These are phyloP conservation scores for Schrenkiella parvula DNA, from an alignment of 345 rosid genomes.

Conservation along the genomic window DNA sequence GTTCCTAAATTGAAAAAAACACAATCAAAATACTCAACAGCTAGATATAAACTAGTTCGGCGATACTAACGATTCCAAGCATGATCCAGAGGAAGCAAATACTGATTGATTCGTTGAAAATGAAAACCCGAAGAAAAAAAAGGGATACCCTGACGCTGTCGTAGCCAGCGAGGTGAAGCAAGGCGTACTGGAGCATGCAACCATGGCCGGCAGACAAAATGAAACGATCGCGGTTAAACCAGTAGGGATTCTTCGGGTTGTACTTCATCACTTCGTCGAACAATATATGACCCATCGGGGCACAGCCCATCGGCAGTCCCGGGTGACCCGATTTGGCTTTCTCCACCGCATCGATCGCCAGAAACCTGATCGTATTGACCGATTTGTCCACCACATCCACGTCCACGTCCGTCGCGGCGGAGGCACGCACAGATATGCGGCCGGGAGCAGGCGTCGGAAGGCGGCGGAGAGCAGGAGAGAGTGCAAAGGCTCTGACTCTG, in stretches of 20 bases:
- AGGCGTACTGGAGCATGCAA: slow-evolving; percentile 91
- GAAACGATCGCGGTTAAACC: slow-evolving; percentile 98
- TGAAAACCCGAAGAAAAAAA: background rate
- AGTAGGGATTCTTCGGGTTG: slow-evolving; percentile 94
- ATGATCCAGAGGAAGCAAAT: no score
- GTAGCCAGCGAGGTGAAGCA: slow-evolving; percentile 96
- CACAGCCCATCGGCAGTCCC: slow-evolving; percentile 55
- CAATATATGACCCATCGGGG: slow-evolving; percentile 88
- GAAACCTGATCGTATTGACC: slow-evolving; percentile 46
- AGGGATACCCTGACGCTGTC: slow-evolving; percentile 68
- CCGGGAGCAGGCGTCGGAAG: slow-evolving; percentile 20
- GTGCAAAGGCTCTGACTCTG: slow-evolving; percentile 32
- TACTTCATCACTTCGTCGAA: slow-evolving; percentile 93
- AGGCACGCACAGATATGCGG: slow-evolving; percentile 17
- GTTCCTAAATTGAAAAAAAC: slow-evolving; percentile 47
- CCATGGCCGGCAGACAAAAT: slow-evolving; percentile 97
- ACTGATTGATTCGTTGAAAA: no score
- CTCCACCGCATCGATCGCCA: slow-evolving; percentile 53
- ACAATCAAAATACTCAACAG: no score
- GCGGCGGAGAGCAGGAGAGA: slow-evolving; percentile 20
- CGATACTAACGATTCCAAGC: no score
- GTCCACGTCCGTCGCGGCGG: background rate
- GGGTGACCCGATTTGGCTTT: slow-evolving; percentile 60
- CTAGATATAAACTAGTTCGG: no score
- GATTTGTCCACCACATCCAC: slow-evolving; percentile 32